Evolutionary conservation across 73 alveolate species (phyloP).

Genomic region (Uronychia setigera): DNA sequence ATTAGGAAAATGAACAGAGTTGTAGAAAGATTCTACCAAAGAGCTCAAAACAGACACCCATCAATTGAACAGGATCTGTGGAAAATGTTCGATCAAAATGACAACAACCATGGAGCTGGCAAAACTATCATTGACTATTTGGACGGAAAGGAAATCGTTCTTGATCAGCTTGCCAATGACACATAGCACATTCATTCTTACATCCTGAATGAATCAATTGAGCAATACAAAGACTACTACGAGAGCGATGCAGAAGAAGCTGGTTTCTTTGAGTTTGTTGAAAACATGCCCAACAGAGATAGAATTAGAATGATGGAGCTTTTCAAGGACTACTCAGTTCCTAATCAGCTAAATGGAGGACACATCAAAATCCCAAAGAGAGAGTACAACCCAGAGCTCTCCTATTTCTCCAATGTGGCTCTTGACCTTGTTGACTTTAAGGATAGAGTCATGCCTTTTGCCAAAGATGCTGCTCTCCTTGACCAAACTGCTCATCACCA

Average conservation of each 20-base stretch:
- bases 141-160: not conserved
- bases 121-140: not conserved
- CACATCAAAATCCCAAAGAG: conserved; percentile 44
- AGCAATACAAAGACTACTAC: conserved; percentile 80
- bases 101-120: conserved; percentile 11
- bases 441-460: conserved; percentile 63
- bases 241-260: conserved; percentile 82
- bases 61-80: conserved; percentile 38
- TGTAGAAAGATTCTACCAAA: conserved; percentile 69
- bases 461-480: conserved; percentile 52
- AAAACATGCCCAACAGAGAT: conserved; percentile 55
- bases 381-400: conserved; percentile 67
- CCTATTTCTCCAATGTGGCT: conserved; percentile 48
- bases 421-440: conserved; percentile 57
- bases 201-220: conserved; percentile 61
- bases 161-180: conserved; percentile 2
- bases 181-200: conserved; percentile 57
- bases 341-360: conserved; percentile 14
- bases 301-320: conserved; percentile 36
- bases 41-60: conserved; percentile 70
- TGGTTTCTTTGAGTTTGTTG: conserved; percentile 53
- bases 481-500: conserved; percentile 28
- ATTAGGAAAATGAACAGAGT: conserved; percentile 75
- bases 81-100: conserved; percentile 14
- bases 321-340: conserved; percentile 56